Evolutionary conservation across 441 rosid genomes (phyloP), one percentile per base, ranked within the genome.

Genomic region (Arabidopsis lyrata): DNA sequence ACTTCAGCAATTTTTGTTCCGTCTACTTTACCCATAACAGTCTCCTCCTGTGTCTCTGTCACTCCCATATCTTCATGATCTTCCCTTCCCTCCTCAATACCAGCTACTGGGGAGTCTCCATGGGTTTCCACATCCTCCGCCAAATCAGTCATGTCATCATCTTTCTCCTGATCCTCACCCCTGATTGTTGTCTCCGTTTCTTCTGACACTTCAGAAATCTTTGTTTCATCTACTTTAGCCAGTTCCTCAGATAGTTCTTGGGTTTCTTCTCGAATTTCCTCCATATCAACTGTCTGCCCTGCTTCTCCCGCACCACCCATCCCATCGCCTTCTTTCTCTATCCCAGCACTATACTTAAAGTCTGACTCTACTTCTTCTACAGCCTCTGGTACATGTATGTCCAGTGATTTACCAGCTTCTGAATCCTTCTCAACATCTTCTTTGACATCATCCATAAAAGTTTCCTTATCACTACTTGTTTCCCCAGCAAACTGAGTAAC

Each of bases 1-100:
- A 57, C 55, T 57, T 68, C 75, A 56, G 68, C 16, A 34, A 2
- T 35, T 53, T 63, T 38, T 35, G 12, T 45, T 57, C 32, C 60
- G 14, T 55, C 73, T 35, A 18, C 66, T 57, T 53, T 36, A 63
- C 65, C 83, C 66, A 27, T 22, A 69, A 42, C 53, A 69, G 57
- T 31, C 78, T 78, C 81, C 73, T 61, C 73, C 29, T 39, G 85
- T 55, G 72, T 70, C 68, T 65, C 89, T 50, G 55, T 16, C 45
- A 74, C 70, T 31, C 64, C 84, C 52, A 22, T 76, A 63, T 66
- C 72, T 5, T 75, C 84, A 55, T 41, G 74, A 50, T 57, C 57
- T 35, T 81, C 82, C 44, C 18, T 77, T 44, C 56, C 77, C 54
- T 74, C 82, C 39, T 50, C 69, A 18, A 38, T 58, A 66, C 72